Evolutionary conservation across 2,329 filamentous ascomycete genomes (phyloP), one percentile per base, ranked within the genome.

Genomic region (Ciborinia camelliae): DNA sequence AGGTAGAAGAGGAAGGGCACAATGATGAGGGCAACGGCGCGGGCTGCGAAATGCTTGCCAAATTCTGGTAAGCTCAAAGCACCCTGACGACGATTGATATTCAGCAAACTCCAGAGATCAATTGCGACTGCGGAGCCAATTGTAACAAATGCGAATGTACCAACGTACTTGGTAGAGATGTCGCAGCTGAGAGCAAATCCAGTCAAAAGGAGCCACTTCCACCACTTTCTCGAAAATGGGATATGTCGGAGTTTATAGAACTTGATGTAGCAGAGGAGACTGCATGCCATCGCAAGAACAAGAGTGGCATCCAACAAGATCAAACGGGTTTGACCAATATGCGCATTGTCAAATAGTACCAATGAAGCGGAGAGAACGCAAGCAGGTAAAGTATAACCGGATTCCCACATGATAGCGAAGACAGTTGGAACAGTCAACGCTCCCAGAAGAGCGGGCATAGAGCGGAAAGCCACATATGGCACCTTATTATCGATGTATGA

Each of bases 341-440:
- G 95, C 65, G 94, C 95, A 74, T 99, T 99, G 81, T 99, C 95
- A 73, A 99, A 91, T 51, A 99, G 88, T 69, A 99, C 84, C 43
- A 99, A 82, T 35, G 90, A 87, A 47, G 95, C 86, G 8, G 95
- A 92, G 65, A 97, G 82, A 63, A 98, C 81, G 76, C 91, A 96
- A 65, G 95, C 95, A 14, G 95, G 95, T 50, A 99, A 82, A 69
- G 92, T 97, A 80, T 99, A 99, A 68, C 93, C 95, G 58, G 95
- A 98, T 79, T 99, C 95, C 95, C 95, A 99, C 95, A 99, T 99
- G 78, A 97, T 99, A 76, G 96, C 80, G 78, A 96, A 99, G 64
- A 91, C 88, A 55, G 94, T 90, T n/a, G 93, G 90, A 60, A 99
- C 92, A 14, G 95, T 99, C 71, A 99, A 81, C 64, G 95, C 90